Evolutionary conservation across 768 basidiomycete genomes (phyloP).

Genomic region (Phylloporus sp.): DNA sequence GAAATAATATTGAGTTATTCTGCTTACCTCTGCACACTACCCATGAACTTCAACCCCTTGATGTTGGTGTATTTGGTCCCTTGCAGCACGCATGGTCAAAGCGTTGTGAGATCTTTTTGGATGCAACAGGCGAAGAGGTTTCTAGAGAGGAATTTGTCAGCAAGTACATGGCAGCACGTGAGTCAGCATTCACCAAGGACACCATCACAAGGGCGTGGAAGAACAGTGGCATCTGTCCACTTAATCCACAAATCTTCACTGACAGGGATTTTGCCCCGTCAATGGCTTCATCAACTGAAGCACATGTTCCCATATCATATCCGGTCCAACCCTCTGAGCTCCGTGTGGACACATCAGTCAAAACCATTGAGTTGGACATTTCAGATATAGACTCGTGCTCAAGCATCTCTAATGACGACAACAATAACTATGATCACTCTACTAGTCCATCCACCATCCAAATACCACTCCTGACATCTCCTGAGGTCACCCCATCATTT

Average conservation of each 20-base stretch:
- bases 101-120: conserved; percentile 20
- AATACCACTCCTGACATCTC: too few relatives aligned
- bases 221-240: conserved; percentile 19
- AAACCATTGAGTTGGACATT: too few relatives aligned
- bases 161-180: conserved; percentile 8
- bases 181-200: conserved; percentile 6
- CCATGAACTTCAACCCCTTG: conserved; percentile 40
- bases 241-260: not conserved
- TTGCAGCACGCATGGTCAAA: conserved; percentile 28
- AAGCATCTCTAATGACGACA: too few relatives aligned
- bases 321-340: too few relatives aligned
- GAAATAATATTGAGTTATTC: conserved; percentile 32
- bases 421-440: too few relatives aligned
- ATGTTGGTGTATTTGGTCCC: conserved; percentile 39
- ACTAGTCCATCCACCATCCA: too few relatives aligned
- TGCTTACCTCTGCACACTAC: conserved; percentile 40
- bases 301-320: too few relatives aligned
- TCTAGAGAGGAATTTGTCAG: conserved; percentile 16
- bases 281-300: too few relatives aligned
- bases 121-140: conserved; percentile 23
- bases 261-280: too few relatives aligned
- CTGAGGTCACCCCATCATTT: too few relatives aligned
- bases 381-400: too few relatives aligned
- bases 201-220: conserved; percentile 20
- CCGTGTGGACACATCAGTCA: too few relatives aligned